Base-by-base conservation (phyloP, 306 rosid species). In the Luffa acutangula region DNA sequence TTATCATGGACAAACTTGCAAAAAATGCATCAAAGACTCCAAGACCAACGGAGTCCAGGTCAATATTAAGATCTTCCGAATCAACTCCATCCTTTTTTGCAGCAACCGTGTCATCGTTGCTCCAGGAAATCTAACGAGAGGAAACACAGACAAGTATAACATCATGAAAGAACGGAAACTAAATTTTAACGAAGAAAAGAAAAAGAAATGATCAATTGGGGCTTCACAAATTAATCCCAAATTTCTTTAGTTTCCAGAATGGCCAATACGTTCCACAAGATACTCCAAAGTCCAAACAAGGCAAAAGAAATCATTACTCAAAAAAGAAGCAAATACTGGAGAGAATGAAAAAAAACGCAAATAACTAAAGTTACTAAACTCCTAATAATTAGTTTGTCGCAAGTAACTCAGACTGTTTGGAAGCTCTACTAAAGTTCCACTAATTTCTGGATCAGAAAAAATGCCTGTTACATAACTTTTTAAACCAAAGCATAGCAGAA, bases 11-110 rank as follows among this genome's bases (percentile, higher is more conserved):
- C 43, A 94, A 80, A 81, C 98, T 94, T 10, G 98, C 92, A 21
- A 94, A 81, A 77, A 94, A 92, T 15, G 97, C 98, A 78, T 94
- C 97, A 0, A 94, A 89, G 80, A 92, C 77, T 79, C 98, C 97
- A 84, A 91, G 91, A 64, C 98, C 97, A 6, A 83, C 31, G 48
- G 98, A 78, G 66, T 92, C 96, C 87, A 92, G 76, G 65, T 78
- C 81, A 77, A 90, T 82, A 42, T 86, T 82, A 51, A 85, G 56
- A 59, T 65, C 88, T 75, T 79, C 79, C 31, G 81, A 20, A 63
- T 85, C 84, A 1, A 33, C 74, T 11, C 64, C 88, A 54, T 71
- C 76, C 81, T 75, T 84, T 70, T 77, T 80, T 80, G 72, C 52
- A 21, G 88, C 73, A 42, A 76, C 81, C 57, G 78, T 86, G n/a